Percentiles rank a stretch among this genome's conserved stretches.
Evolutionary conservation across 306 rosid species (phyloP).

Genomic region (Ormosia semicastrata): DNA sequence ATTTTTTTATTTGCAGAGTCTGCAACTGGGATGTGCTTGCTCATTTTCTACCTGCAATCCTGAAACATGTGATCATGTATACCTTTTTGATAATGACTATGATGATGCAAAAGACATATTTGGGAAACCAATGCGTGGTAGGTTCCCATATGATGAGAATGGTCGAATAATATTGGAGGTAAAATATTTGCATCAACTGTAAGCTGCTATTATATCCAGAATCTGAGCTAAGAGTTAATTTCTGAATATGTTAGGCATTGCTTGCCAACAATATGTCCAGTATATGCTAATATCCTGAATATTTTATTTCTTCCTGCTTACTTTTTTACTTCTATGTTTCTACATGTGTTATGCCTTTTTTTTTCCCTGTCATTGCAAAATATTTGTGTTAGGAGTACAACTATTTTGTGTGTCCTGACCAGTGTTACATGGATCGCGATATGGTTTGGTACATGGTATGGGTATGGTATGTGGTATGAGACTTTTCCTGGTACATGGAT

Average conservation of each 20-base stretch:
- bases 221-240: background rate
- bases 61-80: conserved; percentile 73
- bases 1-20: conserved; percentile 42
- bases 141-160: conserved; percentile 76
- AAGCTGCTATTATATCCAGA: background rate
- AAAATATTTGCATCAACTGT: conserved; percentile 20
- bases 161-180: conserved; percentile 90
- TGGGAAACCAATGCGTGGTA: conserved; percentile 68
- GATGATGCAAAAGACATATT: conserved; percentile 77
- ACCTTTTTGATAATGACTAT: conserved; percentile 74
- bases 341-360: background rate
- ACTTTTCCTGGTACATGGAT: too few relatives aligned
- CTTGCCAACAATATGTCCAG: background rate
- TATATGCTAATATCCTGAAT: background rate
- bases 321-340: background rate
- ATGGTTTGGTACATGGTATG: too few relatives aligned
- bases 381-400: background rate
- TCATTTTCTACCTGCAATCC: conserved; percentile 57
- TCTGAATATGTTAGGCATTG: conserved; percentile 17
- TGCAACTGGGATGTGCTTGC: conserved; percentile 73
- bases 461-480: too few relatives aligned
- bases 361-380: background rate
- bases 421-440: too few relatives aligned
- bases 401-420: background rate
- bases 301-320: background rate